Percentiles rank a stretch among this genome's conserved stretches.
Conservation (phyloP, 2,329 filamentous ascomycete species). For the Epichloe uncinata region DNA sequence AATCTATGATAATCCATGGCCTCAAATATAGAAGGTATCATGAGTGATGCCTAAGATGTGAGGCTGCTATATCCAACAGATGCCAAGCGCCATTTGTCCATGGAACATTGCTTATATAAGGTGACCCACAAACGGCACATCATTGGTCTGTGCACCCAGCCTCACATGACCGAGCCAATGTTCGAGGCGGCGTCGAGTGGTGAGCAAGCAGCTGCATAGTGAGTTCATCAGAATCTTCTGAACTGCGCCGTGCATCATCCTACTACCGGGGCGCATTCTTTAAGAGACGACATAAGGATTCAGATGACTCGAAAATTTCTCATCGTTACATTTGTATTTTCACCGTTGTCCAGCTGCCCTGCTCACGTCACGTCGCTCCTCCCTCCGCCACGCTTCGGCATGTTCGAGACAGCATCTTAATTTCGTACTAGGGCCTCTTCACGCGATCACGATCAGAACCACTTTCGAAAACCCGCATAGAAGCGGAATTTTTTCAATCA, state of each 20-base stretch:
- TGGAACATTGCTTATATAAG: slow-evolving; percentile 1
- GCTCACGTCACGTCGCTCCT: not conserved
- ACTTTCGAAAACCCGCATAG: not conserved
- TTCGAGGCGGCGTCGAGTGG: slow-evolving; percentile 4
- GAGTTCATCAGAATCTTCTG: not conserved
- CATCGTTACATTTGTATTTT: not conserved
- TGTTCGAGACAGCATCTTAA: not conserved
- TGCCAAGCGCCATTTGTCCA: not conserved
- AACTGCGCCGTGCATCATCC: slow-evolving; percentile 4
- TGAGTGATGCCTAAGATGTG: no score
- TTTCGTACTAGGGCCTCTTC: not conserved
- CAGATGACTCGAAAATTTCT: not conserved
- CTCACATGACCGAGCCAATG: slow-evolving; percentile 20
- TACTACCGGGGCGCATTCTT: slow-evolving; percentile 1
- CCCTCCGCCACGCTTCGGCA: not conserved
- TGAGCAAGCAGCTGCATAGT: not conserved
- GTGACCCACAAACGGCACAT: not conserved
- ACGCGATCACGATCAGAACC: not conserved
- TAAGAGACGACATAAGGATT: not conserved
- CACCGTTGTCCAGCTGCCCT: not conserved
- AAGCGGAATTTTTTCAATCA: not conserved
- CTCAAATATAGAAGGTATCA: no score
- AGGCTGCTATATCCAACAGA: no score
- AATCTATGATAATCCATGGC: no score
- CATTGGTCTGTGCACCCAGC: slow-evolving; percentile 14